Percentiles rank a stretch among this genome's conserved stretches.
phyloP scores from a whole-genome alignment of 345 rosid species.

The Citrus reticulata region DNA sequence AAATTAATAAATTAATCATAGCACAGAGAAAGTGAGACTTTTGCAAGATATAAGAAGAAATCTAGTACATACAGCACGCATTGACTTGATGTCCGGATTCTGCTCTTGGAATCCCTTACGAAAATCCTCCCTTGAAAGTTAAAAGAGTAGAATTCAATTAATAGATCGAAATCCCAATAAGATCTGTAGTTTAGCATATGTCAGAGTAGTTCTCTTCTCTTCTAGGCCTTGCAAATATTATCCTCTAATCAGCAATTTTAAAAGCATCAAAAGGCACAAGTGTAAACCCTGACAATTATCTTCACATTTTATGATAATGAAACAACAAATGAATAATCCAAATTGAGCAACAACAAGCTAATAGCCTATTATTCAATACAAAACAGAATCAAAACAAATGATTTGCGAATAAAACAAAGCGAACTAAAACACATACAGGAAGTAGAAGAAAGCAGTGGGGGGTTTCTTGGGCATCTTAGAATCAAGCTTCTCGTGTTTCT shows the following conservation, averaged over 20 bases:
- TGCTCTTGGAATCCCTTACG: slow-evolving; percentile 82
- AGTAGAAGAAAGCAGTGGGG: slow-evolving; percentile 88
- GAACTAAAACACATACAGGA: slow-evolving; percentile 44
- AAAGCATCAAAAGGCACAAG: not conserved
- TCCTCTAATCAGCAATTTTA: not conserved
- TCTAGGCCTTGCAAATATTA: not conserved
- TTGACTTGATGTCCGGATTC: slow-evolving; percentile 83
- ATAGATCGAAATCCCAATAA: not conserved
- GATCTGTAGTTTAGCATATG: not conserved
- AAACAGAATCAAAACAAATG: not conserved
- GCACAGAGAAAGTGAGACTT: not conserved
- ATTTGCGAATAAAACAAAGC: not conserved
- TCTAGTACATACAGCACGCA: slow-evolving; percentile 70
- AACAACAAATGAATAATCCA: not conserved
- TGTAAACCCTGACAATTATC: not conserved
- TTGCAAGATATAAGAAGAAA: not conserved
- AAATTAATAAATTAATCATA: slow-evolving; percentile 7
- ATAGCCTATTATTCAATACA: not conserved
- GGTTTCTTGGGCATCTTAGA: slow-evolving; percentile 85
- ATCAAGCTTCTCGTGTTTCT: slow-evolving; percentile 39
- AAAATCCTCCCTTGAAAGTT: slow-evolving; percentile 66
- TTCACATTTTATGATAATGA: not conserved
- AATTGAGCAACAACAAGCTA: not conserved
- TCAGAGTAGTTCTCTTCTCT: not conserved
- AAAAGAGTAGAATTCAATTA: slow-evolving; percentile 11